phyloP scores from a whole-genome alignment of 2,329 filamentous ascomycete species.

The Aspergillus pseudoterreus region DNA sequence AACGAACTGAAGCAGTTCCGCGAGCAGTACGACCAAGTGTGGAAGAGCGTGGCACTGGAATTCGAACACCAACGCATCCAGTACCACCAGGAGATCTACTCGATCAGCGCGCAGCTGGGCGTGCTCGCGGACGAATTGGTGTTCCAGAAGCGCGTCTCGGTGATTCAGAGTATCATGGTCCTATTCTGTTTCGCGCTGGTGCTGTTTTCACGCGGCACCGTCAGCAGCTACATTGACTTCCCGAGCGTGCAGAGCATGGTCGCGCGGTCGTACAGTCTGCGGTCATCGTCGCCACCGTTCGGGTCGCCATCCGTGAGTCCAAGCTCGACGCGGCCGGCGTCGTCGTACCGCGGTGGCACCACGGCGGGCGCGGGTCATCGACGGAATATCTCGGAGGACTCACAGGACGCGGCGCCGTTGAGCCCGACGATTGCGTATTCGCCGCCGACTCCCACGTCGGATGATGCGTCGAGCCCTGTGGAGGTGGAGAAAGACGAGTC shows the following conservation, averaged over 20 bases:
- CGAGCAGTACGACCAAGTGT: slow-evolving; percentile 89
- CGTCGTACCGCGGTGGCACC: slow-evolving; percentile 23
- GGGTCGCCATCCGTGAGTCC: slow-evolving; percentile 37
- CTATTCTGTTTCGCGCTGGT: slow-evolving; percentile 83
- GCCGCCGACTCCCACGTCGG: slow-evolving; percentile 38
- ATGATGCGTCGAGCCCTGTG: slow-evolving; percentile 14
- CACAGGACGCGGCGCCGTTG: slow-evolving; percentile 18
- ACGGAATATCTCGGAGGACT: slow-evolving; percentile 35
- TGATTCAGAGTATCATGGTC: slow-evolving; percentile 83
- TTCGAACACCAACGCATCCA: slow-evolving; percentile 84
- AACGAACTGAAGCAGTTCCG: slow-evolving; percentile 73
- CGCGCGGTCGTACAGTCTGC: slow-evolving; percentile 41
- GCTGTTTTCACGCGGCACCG: slow-evolving; percentile 61
- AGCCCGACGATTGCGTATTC: slow-evolving; percentile 35
- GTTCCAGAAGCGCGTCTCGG: slow-evolving; percentile 83
- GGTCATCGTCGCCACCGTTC: slow-evolving; percentile 34
- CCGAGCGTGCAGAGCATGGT: slow-evolving; percentile 47
- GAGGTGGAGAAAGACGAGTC: slow-evolving; percentile 9
- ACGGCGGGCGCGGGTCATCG: slow-evolving; percentile 14
- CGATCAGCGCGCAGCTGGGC: slow-evolving; percentile 74
- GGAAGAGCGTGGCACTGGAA: slow-evolving; percentile 91
- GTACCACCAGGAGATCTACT: slow-evolving; percentile 76
- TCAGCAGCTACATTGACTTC: slow-evolving; percentile 43
- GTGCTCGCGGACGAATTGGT: slow-evolving; percentile 89
- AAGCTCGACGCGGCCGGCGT: slow-evolving; percentile 31